Base-by-base conservation (phyloP, 2,329 filamentous ascomycete species). In the Arthrobotrys iridis region DNA sequence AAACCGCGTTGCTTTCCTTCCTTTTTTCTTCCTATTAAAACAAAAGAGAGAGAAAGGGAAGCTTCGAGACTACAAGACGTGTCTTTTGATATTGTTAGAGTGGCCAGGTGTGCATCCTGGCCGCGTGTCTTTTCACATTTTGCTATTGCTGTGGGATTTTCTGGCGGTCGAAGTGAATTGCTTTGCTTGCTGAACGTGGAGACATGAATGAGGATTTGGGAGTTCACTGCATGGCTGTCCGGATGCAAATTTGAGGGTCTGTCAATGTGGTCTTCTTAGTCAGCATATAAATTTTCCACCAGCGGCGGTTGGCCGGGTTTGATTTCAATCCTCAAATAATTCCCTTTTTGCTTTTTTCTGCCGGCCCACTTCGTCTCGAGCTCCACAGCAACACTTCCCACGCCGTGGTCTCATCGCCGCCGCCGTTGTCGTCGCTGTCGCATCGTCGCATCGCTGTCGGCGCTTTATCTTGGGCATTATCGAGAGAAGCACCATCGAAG, bases 291-390 rank as follows among this genome's bases (percentile, higher is more conserved):
- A 75, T 75, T 75, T 75, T 75, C 33, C 24, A 41, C 63, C 48
- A 33, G 37, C 46, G 37, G 48, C 30, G 55, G 30, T 28, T 50
- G 63, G 63, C 55, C 55, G 71, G 48, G 71, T 75, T 75, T 75
- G 71, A 75, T 75, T 75, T 75, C 71, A 75, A 68, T 75, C 71
- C 71, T 75, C 71, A 75, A 75, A 63, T 75, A 68, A 75, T 75
- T 75, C 62, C 43, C 48, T 37, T 35, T 37, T 55, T 75, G 68
- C 57, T 57, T 75, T 75, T 75, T 75, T 75, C 67, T 26, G n/a
- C 26, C 20, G 40, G 24, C 41, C 40, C 62, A 26, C 45, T 71
- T 76, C 62, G 55, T 74, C 57, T 74, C 63, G 62, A 58, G 43
- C 64, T 60, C 74, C 72, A 55, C 64, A 55, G 35, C 64, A 60